Evolutionary conservation across 805 yeast species (phyloP).

Genomic region (Ogataea pini): DNA sequence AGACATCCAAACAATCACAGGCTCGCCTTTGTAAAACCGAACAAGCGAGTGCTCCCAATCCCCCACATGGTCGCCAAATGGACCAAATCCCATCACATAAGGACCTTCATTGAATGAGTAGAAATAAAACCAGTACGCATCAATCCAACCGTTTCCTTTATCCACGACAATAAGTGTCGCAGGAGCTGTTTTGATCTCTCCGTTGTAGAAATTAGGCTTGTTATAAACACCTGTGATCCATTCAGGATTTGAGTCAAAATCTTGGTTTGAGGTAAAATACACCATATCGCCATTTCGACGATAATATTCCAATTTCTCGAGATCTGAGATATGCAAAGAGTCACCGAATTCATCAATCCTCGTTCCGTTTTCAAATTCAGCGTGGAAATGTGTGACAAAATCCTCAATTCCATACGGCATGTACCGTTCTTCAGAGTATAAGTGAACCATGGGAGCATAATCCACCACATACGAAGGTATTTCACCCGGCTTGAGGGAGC

Average conservation of each 20-base stretch:
- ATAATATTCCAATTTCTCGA: slow-evolving; percentile 36
- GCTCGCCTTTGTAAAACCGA: slow-evolving; percentile 77
- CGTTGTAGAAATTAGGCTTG: slow-evolving; percentile 69
- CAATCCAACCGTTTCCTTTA: slow-evolving; percentile 93
- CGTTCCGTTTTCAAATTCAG: slow-evolving; percentile 53
- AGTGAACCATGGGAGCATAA: slow-evolving; percentile 74
- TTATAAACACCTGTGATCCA: slow-evolving; percentile 80
- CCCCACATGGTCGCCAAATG: slow-evolving; percentile 95
- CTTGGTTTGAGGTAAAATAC: slow-evolving; percentile 65
- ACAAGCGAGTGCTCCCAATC: slow-evolving; percentile 97
- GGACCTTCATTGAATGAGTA: slow-evolving; percentile 95
- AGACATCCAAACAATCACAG: slow-evolving; percentile 90
- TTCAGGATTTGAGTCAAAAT: slow-evolving; percentile 71
- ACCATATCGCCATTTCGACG: slow-evolving; percentile 37
- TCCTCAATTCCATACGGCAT: slow-evolving; percentile 78
- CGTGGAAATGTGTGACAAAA: slow-evolving; percentile 65
- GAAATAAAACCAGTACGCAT: slow-evolving; percentile 94
- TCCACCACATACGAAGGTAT: slow-evolving; percentile 66
- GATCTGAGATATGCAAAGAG: slow-evolving; percentile 33
- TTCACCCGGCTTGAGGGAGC: slow-evolving; percentile 50
- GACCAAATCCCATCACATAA: slow-evolving; percentile 95
- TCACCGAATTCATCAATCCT: slow-evolving; percentile 30
- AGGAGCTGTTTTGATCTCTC: slow-evolving; percentile 74
- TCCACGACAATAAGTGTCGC: slow-evolving; percentile 82
- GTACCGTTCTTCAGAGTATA: slow-evolving; percentile 86